phyloP scores from a whole-genome alignment of 2,329 filamentous ascomycete species.

The Aureobasidium sp. region DNA sequence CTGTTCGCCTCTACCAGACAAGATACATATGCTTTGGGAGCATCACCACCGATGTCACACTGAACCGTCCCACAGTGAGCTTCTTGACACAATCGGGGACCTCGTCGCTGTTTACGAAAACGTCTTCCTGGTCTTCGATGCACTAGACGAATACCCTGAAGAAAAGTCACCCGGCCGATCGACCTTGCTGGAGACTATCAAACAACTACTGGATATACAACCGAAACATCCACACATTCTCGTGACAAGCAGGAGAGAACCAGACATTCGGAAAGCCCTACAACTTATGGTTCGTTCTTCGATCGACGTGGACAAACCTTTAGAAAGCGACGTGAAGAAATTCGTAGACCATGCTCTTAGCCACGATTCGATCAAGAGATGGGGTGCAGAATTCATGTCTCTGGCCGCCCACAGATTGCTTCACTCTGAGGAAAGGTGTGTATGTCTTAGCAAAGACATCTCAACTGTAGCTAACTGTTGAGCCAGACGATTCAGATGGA shows the following conservation, averaged over 20 bases:
- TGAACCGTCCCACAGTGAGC: not conserved
- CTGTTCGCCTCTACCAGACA: not conserved
- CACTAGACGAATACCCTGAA: not conserved
- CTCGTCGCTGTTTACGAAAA: not conserved
- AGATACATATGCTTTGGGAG: not conserved
- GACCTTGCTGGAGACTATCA: not conserved
- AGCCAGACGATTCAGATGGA: not conserved
- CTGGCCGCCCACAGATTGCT: not conserved
- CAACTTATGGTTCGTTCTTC: not conserved
- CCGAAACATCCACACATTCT: not conserved
- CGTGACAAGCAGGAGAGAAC: not conserved
- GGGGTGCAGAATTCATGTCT: not conserved
- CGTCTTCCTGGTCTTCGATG: not conserved
- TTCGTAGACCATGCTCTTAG: not conserved
- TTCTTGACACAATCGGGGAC: not conserved
- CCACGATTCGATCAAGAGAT: not conserved
- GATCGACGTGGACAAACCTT: not conserved
- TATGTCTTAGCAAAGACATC: not conserved
- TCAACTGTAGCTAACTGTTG: not conserved
- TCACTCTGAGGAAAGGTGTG: not conserved
- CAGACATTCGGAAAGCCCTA: not conserved
- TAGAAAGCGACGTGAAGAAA: not conserved
- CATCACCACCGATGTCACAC: not conserved
- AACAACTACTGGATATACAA: not conserved
- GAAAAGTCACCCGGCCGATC: not conserved